These are phyloP conservation scores for Rubia yunnanensis DNA, from an alignment of 257 asterid species.

Conservation along the genomic window DNA sequence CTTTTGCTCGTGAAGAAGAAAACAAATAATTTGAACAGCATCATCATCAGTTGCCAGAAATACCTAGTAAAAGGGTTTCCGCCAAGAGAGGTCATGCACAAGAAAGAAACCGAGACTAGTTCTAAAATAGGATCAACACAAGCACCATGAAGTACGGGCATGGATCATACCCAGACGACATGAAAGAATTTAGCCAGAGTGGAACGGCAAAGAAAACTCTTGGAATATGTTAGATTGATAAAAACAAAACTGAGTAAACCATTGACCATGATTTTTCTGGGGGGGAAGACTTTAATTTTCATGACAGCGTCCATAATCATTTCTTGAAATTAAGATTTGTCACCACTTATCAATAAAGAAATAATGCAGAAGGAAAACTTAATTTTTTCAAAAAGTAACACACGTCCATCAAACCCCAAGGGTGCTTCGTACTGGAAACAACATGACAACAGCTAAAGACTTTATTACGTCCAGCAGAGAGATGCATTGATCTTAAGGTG, in stretches of 20 bases:
- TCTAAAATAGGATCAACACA: neutral
- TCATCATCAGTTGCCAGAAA: conserved; percentile 84
- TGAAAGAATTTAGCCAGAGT: neutral
- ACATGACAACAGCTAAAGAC: neutral
- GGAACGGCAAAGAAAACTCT: neutral
- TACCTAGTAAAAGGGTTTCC: conserved; percentile 36
- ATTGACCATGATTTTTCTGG: neutral
- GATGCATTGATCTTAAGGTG: neutral
- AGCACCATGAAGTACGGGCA: neutral
- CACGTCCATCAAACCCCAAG: neutral
- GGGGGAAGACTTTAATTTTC: neutral
- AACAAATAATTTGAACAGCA: conserved; percentile 59
- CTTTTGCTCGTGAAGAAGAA: conserved; percentile 80
- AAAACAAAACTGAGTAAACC: neutral
- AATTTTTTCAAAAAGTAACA: neutral
- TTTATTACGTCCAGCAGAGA: neutral
- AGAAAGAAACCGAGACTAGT: neutral
- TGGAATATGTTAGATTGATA: neutral
- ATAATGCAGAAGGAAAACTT: neutral
- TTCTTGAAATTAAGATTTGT: neutral
- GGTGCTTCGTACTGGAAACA: neutral
- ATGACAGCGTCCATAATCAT: neutral
- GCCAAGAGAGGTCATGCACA: neutral
- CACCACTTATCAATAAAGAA: neutral
- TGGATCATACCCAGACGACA: neutral